Conservation (phyloP, 768 basidiomycete species). For the Ramaria sp. region DNA sequence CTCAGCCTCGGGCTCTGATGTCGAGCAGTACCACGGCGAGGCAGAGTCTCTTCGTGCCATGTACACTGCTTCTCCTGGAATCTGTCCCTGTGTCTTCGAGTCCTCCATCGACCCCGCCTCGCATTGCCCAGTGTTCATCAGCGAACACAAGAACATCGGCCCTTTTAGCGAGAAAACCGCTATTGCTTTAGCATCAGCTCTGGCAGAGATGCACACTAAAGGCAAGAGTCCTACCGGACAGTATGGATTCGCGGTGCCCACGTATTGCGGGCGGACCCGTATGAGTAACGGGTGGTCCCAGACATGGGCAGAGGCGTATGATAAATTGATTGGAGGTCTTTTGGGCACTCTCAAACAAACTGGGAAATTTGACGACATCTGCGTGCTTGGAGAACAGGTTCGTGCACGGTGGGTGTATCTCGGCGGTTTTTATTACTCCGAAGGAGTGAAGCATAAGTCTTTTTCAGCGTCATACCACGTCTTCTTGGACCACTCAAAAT, state of each 20-base stretch:
- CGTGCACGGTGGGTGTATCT: constrained; percentile 29
- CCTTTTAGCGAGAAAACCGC: constrained; percentile 37
- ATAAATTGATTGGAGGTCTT: constrained; percentile 48
- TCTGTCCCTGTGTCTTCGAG: constrained; percentile 48
- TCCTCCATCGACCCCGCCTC: constrained; percentile 28
- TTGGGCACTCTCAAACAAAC: constrained; percentile 33
- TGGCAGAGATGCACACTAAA: constrained; percentile 59
- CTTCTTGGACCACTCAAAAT: constrained; percentile 48
- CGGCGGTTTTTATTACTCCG: not conserved
- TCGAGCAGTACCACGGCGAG: constrained; percentile 61
- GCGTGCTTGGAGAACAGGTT: constrained; percentile 40
- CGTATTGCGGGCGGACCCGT: constrained; percentile 65
- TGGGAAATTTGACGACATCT: constrained; percentile 33
- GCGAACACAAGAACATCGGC: constrained; percentile 57
- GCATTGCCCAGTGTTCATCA: constrained; percentile 41
- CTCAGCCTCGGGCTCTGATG: constrained; percentile 25
- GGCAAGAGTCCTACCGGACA: constrained; percentile 33
- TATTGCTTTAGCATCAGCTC: constrained; percentile 39
- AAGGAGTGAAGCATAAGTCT: not conserved
- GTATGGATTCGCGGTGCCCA: constrained; percentile 65
- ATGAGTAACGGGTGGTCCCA: constrained; percentile 64
- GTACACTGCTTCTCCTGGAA: constrained; percentile 48
- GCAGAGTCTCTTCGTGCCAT: constrained; percentile 58
- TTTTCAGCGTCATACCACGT: constrained; percentile 56
- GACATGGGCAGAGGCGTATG: constrained; percentile 62